Base-by-base conservation (phyloP, 441 rosid genomes). In the Arabidopsis hybrid region DNA sequence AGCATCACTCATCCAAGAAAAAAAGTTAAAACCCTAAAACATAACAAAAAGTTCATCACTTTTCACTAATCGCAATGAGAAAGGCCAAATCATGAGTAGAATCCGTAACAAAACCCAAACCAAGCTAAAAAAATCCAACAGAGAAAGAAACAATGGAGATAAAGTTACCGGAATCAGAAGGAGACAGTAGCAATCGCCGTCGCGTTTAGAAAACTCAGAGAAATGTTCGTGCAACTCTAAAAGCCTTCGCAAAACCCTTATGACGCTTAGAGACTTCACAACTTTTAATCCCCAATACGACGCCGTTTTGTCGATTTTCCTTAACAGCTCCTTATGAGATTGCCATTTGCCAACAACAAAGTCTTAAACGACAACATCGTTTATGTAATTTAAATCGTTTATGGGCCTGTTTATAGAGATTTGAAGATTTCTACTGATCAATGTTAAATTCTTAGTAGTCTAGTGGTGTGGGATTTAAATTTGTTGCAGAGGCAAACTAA, bases 51-150 rank as follows among this genome's bases (percentile, higher is more conserved):
- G 34, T 17, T 17, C 69, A 12, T 11, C 6, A 34, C 5, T 49
- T 6, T 51, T 66, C 71, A 51, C 38, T 14, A 51, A 36, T 9
- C 40, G 40, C 39, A 49, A 9, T 35, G 31, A 53, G 71, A 55
- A 55, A 31, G 12, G 17, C 18, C 16, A 55, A 13, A 4, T 7
- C 18, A 34, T 18, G 11, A 56, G 38, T 3, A 26, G 40, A 67
- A 53, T n/a, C 51, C 3, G 47, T 26, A 14, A 10, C 21, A 8
- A 53, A 52, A 56, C 10, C 13, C 60, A 21, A 46, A 38, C 2
- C 36, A 17, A 50, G 8, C 47, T 36, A 38, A 13, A 4, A 45
- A 3, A 4, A 50, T 36, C 35, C 18, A 47, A 17, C 45, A 4
- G 32, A 17, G 49, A 29, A 21, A 17, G 13, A 38, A 5, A 46